These are phyloP conservation scores for Penicillium taxi DNA, from an alignment of 495 filamentous ascomycete genomes.

Conservation along the genomic window DNA sequence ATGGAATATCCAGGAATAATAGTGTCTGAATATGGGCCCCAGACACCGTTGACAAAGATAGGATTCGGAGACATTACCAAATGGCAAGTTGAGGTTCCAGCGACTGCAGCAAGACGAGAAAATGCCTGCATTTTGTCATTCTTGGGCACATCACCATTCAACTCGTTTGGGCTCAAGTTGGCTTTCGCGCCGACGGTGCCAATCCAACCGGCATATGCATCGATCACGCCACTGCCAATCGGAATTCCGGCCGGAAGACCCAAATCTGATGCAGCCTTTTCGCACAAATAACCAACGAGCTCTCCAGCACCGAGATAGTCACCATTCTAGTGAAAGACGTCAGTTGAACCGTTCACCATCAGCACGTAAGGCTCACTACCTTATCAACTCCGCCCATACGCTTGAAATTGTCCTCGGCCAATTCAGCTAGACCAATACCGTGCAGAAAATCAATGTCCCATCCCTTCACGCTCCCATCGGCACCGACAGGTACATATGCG, in stretches of 20 bases:
- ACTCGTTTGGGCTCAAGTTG: slow-evolving; percentile 51
- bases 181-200: slow-evolving; percentile 97
- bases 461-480: slow-evolving; percentile 94
- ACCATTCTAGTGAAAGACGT: slow-evolving; percentile 58
- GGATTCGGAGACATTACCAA: slow-evolving; percentile 87
- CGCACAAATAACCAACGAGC: slow-evolving; percentile 72
- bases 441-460: slow-evolving; percentile 94
- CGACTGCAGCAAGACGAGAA: slow-evolving; percentile 86
- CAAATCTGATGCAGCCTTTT: slow-evolving; percentile 73
- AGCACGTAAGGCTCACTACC: slow-evolving; percentile 58
- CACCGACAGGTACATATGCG: slow-evolving; percentile 87
- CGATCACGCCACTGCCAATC: slow-evolving; percentile 91
- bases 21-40: slow-evolving; percentile 93
- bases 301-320: slow-evolving; percentile 85
- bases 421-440: slow-evolving; percentile 72
- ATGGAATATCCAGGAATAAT: slow-evolving; percentile 88
- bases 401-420: slow-evolving; percentile 78
- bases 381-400: slow-evolving; percentile 88
- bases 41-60: slow-evolving; percentile 88
- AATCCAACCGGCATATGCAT: slow-evolving; percentile 97
- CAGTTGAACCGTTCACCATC: not conserved
- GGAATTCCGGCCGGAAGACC: slow-evolving; percentile 84
- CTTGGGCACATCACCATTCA: slow-evolving; percentile 51
- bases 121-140: slow-evolving; percentile 90
- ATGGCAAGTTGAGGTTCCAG: slow-evolving; percentile 95